Conservation (phyloP, 768 basidiomycete genomes). For the Rhodotorula diobovata region DNA sequence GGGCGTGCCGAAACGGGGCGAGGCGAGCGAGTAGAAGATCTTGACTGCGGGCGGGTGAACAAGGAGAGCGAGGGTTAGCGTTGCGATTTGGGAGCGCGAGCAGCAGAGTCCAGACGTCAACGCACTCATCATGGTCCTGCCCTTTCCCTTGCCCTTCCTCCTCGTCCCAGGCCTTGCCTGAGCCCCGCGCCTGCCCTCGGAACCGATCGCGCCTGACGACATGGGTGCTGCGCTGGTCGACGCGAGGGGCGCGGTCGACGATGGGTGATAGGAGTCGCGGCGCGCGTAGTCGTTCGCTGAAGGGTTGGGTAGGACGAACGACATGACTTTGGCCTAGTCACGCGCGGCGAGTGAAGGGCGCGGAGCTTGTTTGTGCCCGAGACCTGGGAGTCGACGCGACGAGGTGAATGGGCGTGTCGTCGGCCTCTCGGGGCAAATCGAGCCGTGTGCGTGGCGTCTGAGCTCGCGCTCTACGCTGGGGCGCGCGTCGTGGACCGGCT, state of each 20-base stretch:
- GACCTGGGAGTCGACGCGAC: not conserved
- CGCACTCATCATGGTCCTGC: constrained; percentile 34
- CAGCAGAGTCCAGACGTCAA: not conserved
- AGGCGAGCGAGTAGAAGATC: constrained; percentile 38
- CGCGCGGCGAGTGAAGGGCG: not conserved
- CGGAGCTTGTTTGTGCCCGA: not conserved
- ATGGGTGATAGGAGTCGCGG: not conserved
- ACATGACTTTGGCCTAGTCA: not conserved
- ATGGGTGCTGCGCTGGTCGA: not conserved
- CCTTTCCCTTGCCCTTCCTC: constrained; percentile 26
- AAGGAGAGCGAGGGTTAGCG: not conserved
- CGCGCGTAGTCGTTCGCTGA: not conserved
- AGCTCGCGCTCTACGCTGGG: not conserved
- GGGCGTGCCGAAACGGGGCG: constrained; percentile 7
- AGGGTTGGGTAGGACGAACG: not conserved
- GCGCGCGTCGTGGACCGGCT: not conserved
- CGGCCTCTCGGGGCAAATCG: too few relatives aligned
- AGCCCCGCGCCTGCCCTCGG: not conserved
- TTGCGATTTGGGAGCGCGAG: not conserved
- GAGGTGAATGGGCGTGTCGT: not conserved
- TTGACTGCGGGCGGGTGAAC: constrained; percentile 20
- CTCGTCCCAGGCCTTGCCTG: not conserved
- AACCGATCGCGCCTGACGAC: not conserved
- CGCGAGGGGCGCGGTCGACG: not conserved
- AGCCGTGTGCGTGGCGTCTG: too few relatives aligned